Conservation (phyloP, 2,329 filamentous ascomycete species). For the Curvularia sp. region DNA sequence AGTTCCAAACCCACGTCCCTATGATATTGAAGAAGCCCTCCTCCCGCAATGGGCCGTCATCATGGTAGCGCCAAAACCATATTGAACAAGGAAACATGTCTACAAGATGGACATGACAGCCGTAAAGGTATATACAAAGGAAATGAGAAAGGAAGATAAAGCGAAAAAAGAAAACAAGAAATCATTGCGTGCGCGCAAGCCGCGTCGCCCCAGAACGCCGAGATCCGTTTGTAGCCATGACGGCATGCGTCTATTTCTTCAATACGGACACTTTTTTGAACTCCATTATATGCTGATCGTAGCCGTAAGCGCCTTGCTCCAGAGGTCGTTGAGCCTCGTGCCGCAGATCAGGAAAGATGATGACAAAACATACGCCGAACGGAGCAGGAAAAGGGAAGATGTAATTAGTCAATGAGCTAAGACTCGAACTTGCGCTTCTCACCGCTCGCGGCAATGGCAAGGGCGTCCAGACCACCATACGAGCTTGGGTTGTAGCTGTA, state of each 20-base stretch:
- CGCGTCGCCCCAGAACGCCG: slow-evolving; percentile 24
- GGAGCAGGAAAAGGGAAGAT: slow-evolving; percentile 3
- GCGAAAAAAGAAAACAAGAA: neutral
- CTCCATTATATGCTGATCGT: slow-evolving; percentile 21
- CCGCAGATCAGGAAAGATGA: slow-evolving; percentile 5
- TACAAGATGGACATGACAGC: slow-evolving; percentile 11
- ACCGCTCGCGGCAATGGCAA: slow-evolving; percentile 48
- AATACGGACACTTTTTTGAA: slow-evolving; percentile 30
- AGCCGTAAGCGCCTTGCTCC: slow-evolving; percentile 24
- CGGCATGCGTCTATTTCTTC: slow-evolving; percentile 51
- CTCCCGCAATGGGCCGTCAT: slow-evolving; percentile 8
- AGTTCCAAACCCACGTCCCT: slow-evolving; percentile 22
- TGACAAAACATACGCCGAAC: slow-evolving; percentile 5
- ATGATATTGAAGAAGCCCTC: slow-evolving; percentile 22
- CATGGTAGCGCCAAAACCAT: slow-evolving; percentile 7
- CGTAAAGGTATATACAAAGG: slow-evolving; percentile 24
- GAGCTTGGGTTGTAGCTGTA: slow-evolving; percentile 38
- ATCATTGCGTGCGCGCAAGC: slow-evolving; percentile 16
- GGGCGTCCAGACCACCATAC: slow-evolving; percentile 47
- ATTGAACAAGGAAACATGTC: slow-evolving; percentile 3
- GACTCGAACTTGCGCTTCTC: slow-evolving; percentile 49
- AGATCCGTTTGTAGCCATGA: slow-evolving; percentile 48
- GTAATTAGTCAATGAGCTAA: slow-evolving; percentile 5
- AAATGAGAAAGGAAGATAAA: slow-evolving; percentile 16
- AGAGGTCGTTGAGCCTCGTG: slow-evolving; percentile 1